Conservation (phyloP, 352 stramenopile species). For the Detonula confervacea region DNA sequence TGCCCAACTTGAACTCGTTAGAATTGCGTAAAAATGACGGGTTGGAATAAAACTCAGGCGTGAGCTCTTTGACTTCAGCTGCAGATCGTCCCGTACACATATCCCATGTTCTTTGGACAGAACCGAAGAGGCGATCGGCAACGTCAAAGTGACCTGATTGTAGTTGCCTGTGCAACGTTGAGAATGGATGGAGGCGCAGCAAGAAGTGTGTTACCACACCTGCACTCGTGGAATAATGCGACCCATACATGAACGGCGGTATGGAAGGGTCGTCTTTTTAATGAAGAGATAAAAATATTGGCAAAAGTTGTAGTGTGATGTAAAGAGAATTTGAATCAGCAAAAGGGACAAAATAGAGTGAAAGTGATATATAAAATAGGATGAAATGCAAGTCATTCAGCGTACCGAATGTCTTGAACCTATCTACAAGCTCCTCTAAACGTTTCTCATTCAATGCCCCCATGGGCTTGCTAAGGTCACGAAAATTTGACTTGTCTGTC, state of each 20-base stretch:
- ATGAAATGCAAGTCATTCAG: too few relatives aligned
- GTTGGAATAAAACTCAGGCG: conserved; percentile 97
- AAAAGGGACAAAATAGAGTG: too few relatives aligned
- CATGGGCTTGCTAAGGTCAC: conserved; percentile 96
- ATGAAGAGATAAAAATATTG: too few relatives aligned
- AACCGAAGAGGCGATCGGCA: conserved; percentile 96
- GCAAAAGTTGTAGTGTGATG: too few relatives aligned
- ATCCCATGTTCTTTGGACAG: conserved; percentile 92
- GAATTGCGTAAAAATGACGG: conserved; percentile 95
- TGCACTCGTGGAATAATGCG: conserved; percentile 95
- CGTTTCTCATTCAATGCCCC: conserved; percentile 92
- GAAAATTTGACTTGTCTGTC: conserved; percentile 90
- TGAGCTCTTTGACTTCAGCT: conserved; percentile 98
- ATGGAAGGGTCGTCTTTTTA: conserved; percentile 88
- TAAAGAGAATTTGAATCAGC: too few relatives aligned
- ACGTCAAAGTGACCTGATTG: conserved; percentile 98
- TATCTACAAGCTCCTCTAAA: conserved; percentile 85
- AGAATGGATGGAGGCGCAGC: conserved; percentile 96
- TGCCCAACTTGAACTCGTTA: conserved; percentile 95
- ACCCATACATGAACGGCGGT: conserved; percentile 90
- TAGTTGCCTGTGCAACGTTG: conserved; percentile 91
- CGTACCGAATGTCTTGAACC: conserved; percentile 89
- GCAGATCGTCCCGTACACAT: conserved; percentile 95
- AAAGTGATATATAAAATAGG: too few relatives aligned
- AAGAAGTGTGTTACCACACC: conserved; percentile 98